A percentile compares a stretch with the other conserved stretches of the same genome.
These are phyloP conservation scores for Hansenula sp. DNA, from an alignment of 1,139 yeast genomes.

Conservation along the genomic window DNA sequence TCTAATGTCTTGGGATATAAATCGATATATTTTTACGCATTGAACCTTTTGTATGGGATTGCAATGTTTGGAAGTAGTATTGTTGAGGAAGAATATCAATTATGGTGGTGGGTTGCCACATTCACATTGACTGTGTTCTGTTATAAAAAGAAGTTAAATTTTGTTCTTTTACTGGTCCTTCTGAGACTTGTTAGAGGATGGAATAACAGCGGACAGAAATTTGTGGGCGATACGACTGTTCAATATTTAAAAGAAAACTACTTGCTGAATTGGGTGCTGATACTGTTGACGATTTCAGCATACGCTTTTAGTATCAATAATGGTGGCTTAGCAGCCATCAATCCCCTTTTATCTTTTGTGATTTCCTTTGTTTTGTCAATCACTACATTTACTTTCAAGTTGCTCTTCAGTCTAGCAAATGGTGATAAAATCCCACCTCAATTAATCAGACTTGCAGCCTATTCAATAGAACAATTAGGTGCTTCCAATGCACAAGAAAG, in stretches of 20 bases:
- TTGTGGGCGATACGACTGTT: slow-evolving; percentile 43
- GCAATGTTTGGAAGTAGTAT: slow-evolving; percentile 85
- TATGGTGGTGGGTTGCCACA: slow-evolving; percentile 84
- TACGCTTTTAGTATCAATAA: slow-evolving; percentile 14
- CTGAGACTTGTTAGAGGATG: slow-evolving; percentile 72
- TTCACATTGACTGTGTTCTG: slow-evolving; percentile 21
- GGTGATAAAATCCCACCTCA: slow-evolving; percentile 46
- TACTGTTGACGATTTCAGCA: slow-evolving; percentile 36
- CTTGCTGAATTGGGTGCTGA: slow-evolving; percentile 44
- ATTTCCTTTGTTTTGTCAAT: slow-evolving; percentile 35
- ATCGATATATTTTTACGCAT: slow-evolving; percentile 24
- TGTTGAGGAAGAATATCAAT: slow-evolving; percentile 95
- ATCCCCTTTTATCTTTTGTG: slow-evolving; percentile 33
- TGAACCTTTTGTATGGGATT: slow-evolving; percentile 43
- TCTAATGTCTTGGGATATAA: slow-evolving; percentile 8
- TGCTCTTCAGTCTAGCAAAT: slow-evolving; percentile 49
- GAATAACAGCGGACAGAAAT: slow-evolving; percentile 91
- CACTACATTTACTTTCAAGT: slow-evolving; percentile 51
- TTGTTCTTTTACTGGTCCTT: slow-evolving; percentile 34
- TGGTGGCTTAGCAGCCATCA: slow-evolving; percentile 17
- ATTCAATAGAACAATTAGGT: slow-evolving; percentile 30
- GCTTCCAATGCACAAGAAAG: slow-evolving; percentile 12
- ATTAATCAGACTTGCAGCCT: slow-evolving; percentile 29
- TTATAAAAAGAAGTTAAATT: slow-evolving; percentile 13
- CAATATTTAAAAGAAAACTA: slow-evolving; percentile 26